Conservation (phyloP, 2,329 filamentous ascomycete species). For the Colletotrichum sp. region DNA sequence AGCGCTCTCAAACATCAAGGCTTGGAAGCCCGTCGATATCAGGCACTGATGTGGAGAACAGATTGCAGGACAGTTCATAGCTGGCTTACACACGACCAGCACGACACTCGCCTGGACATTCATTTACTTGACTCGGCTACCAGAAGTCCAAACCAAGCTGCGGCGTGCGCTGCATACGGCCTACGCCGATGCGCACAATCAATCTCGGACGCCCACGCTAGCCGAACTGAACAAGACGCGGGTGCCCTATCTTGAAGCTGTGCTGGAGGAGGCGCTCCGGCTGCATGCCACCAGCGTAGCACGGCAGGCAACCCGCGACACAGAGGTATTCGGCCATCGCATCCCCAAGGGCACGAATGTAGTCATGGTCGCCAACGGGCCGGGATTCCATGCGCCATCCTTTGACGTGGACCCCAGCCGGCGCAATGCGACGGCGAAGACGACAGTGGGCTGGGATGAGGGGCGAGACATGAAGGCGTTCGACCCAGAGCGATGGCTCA, state of each 20-base stretch:
- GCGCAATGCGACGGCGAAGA: not conserved
- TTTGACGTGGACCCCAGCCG: not conserved
- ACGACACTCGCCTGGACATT: not conserved
- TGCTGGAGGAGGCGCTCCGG: not conserved
- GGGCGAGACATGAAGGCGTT: not conserved
- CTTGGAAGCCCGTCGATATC: not conserved
- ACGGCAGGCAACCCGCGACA: not conserved
- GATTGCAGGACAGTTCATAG: not conserved
- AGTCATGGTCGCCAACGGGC: not conserved
- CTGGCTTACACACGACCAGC: not conserved
- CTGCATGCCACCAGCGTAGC: not conserved
- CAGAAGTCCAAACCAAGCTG: not conserved
- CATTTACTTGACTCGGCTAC: not conserved
- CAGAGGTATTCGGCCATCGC: not conserved
- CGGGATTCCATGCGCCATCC: not conserved
- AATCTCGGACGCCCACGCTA: not conserved
- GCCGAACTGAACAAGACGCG: not conserved
- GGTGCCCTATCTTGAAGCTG: not conserved
- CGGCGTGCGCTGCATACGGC: not conserved
- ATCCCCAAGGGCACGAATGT: not conserved
- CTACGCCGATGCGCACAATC: not conserved
- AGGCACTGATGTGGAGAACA: not conserved
- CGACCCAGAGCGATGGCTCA: not conserved
- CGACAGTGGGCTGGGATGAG: not conserved
- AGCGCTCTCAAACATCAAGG: not conserved